Evolutionary conservation across 345 rosid genomes (phyloP), one percentile per base, ranked within the genome.

Genomic region (Nasturtium officinale): DNA sequence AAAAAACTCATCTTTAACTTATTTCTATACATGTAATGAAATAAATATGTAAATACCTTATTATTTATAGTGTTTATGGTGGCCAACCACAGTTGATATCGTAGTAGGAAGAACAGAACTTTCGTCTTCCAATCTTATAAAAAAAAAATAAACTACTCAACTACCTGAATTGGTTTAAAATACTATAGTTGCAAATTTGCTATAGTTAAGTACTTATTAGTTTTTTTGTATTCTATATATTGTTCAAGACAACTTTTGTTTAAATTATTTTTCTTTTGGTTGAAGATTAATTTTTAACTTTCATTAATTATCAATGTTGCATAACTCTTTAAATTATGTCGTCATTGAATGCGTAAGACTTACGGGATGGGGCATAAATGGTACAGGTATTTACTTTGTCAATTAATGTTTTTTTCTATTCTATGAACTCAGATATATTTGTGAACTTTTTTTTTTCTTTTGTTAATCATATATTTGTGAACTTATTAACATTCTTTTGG

Each of bases 311-410:
- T 18, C 45, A 35, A 5, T 1, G 20, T 48, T 16, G 16, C 21
- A 16, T 6, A 16, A 16, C 9, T 45, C 21, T 9, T 45, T n/a
- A 45, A 45, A 6, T 2, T 16, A 23, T 48, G 15, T 18, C 47
- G 67, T 67, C 68, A 58, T 5, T 21, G 57, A 42, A 66, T 59
- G 73, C 72, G 67, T 75, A 48, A 12, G 21, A 67, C 28, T 74
- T 58, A 74, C 67, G 78, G 61, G 78, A 15, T 59, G 30, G 50
- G 37, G 47, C 51, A 60, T 68, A 50, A 15, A 16, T 45, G 37
- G n/a, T 32, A 63, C 55, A 16, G 28, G 11, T 21, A 63, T 47
- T 23, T 54, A 65, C 29, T 66, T 57, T 66, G 53, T 48, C 16
- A 57, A 33, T 57, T 47, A 42, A 21, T 65, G 65, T 48, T 74